These are phyloP conservation scores for Leucoagaricus sp. DNA, from an alignment of 1,284 basidiomycete genomes.

Conservation along the genomic window DNA sequence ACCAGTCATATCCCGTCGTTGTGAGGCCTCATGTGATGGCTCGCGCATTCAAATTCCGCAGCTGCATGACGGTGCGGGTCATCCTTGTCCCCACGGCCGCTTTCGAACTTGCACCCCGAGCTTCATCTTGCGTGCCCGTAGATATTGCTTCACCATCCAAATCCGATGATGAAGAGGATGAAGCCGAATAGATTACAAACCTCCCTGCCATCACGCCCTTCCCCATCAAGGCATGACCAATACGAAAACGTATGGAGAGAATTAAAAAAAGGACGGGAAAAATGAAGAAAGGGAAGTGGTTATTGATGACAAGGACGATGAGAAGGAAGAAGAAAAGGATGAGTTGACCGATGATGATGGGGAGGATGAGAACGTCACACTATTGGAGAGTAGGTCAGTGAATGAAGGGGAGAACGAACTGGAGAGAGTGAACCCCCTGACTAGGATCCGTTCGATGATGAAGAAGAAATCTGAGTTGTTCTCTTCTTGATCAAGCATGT, in stretches of 20 bases:
- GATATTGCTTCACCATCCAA: background rate
- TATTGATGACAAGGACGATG: constrained; percentile 29
- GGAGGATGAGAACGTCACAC: constrained; percentile 16
- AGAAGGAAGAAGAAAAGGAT: constrained; percentile 25
- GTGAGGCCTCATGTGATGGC: too few species aligned
- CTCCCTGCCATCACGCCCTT: constrained; percentile 31
- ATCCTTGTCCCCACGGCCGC: too few species aligned
- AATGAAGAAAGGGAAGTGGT: constrained; percentile 31
- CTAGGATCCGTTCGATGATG: constrained; percentile 28
- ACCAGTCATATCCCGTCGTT: too few species aligned
- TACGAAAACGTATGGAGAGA: constrained; percentile 33
- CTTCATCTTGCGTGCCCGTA: background rate
- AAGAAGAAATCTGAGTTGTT: constrained; percentile 18
- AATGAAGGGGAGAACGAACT: constrained; percentile 17
- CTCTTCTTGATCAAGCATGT: background rate
- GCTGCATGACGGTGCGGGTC: too few species aligned
- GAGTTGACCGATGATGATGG: constrained; percentile 21
- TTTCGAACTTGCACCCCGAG: too few species aligned
- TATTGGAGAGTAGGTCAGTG: too few species aligned
- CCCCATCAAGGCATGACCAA: constrained; percentile 29
- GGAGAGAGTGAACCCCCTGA: constrained; percentile 18
- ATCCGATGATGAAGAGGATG: constrained; percentile 13
- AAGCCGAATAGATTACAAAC: constrained; percentile 16
- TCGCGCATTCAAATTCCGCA: too few species aligned
- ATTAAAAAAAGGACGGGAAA: constrained; percentile 33